Evolutionary conservation across 805 yeast species (phyloP).

Genomic region (Zygoascus flipseniorum): DNA sequence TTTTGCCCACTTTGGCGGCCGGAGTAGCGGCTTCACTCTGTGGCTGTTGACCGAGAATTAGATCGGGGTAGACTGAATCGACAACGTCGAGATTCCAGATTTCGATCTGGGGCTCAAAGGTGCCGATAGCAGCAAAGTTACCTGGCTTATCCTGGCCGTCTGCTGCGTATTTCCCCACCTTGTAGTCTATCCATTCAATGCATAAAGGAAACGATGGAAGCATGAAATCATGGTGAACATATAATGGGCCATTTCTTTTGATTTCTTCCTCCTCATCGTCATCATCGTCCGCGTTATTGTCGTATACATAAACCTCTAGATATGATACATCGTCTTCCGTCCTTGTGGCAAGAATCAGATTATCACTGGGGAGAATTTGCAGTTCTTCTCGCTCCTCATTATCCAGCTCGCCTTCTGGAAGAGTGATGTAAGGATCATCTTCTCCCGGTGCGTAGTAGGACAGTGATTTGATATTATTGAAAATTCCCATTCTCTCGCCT

Average conservation of each 20-base stretch:
- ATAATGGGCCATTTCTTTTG: constrained; percentile 50
- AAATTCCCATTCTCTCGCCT: constrained; percentile 35
- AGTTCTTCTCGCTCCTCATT: constrained; percentile 83
- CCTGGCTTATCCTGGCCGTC: constrained; percentile 49
- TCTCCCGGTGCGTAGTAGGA: constrained; percentile 36
- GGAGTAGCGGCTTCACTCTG: constrained; percentile 29
- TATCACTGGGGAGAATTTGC: constrained; percentile 85
- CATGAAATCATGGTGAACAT: constrained; percentile 95
- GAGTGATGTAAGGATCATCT: constrained; percentile 51
- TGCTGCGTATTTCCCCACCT: constrained; percentile 37
- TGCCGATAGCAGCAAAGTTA: constrained; percentile 92
- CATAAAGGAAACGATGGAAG: constrained; percentile 94
- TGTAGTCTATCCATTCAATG: constrained; percentile 87
- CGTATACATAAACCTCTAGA: constrained; percentile 88
- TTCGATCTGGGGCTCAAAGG: constrained; percentile 96
- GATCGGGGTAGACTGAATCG: constrained; percentile 91
- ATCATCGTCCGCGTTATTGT: constrained; percentile 85
- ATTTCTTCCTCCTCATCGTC: constrained; percentile 49
- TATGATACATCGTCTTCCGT: constrained; percentile 94
- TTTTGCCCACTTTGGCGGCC: constrained; percentile 12
- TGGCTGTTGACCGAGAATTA: constrained; percentile 75
- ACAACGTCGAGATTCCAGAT: constrained; percentile 91
- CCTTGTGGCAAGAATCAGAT: constrained; percentile 79
- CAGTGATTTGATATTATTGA: constrained; percentile 36
- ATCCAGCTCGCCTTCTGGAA: constrained; percentile 44